A percentile compares a stretch with the other conserved stretches of the same genome.
phyloP scores from a whole-genome alignment of 352 stramenopile species.

The Globisporangium heterothallicum region DNA sequence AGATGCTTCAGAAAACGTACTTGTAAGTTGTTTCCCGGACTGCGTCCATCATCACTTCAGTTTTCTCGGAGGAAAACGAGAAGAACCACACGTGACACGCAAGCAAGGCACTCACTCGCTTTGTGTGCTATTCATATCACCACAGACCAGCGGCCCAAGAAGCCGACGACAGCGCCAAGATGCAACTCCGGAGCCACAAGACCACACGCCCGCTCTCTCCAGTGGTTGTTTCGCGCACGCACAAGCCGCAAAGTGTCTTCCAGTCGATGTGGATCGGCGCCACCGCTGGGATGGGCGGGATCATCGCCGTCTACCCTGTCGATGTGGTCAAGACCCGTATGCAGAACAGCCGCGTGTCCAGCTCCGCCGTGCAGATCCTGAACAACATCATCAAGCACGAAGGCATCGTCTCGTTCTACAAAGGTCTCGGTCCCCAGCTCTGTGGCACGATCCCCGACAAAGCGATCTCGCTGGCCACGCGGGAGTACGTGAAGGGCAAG shows the following conservation, averaged over 20 bases:
- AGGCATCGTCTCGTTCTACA: conserved; percentile 69
- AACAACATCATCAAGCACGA: conserved; percentile 57
- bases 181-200: conserved; percentile 8
- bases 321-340: conserved; percentile 86
- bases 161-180: neutral
- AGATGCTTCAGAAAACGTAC: neutral
- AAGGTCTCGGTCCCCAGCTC: conserved; percentile 66
- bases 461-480: conserved; percentile 70
- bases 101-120: neutral
- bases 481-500: conserved; percentile 72
- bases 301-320: conserved; percentile 77
- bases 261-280: conserved; percentile 80
- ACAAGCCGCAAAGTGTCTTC: conserved; percentile 52
- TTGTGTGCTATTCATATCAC: neutral
- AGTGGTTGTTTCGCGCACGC: conserved; percentile 9
- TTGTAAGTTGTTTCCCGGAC: neutral
- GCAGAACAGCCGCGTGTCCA: conserved; percentile 62
- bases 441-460: conserved; percentile 76
- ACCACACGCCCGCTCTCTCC: conserved; percentile 9
- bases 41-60: neutral
- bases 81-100: neutral
- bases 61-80: neutral
- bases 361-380: conserved; percentile 48
- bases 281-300: conserved; percentile 71
- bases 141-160: neutral